Evolutionary conservation across 345 rosid genomes (phyloP).

Genomic region (Lepidium didymum): DNA sequence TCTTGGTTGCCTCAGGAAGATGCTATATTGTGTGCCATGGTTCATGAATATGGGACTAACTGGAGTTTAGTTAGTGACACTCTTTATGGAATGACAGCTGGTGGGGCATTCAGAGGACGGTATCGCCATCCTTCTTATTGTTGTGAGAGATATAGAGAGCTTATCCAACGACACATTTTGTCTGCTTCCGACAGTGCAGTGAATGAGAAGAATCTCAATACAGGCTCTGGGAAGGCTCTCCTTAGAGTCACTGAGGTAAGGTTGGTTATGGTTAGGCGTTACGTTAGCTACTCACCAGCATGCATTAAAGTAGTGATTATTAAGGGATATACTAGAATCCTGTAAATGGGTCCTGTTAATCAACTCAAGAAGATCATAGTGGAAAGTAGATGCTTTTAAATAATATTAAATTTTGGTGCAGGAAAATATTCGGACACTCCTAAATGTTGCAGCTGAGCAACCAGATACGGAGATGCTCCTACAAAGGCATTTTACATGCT

Average conservation of each 20-base stretch:
- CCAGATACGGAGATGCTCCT: slow-evolving; percentile 85
- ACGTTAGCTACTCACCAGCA: not conserved
- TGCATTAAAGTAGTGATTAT: not conserved
- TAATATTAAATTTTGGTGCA: slow-evolving; percentile 33
- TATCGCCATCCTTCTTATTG: slow-evolving; percentile 92
- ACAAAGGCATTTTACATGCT: slow-evolving; percentile 81
- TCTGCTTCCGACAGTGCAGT: slow-evolving; percentile 55
- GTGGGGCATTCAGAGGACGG: slow-evolving; percentile 90
- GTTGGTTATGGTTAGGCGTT: not conserved
- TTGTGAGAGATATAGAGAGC: slow-evolving; percentile 91
- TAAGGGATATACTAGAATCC: not conserved
- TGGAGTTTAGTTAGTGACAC: slow-evolving; percentile 85
- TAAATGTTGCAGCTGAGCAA: slow-evolving; percentile 66
- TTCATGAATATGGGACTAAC: slow-evolving; percentile 92
- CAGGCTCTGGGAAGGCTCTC: slow-evolving; percentile 84
- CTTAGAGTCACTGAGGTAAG: slow-evolving; percentile 96
- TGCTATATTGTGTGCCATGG: slow-evolving; percentile 94
- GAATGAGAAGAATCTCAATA: slow-evolving; percentile 54
- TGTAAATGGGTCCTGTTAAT: not conserved
- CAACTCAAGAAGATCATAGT: not conserved
- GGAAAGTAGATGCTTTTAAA: slow-evolving; percentile 15
- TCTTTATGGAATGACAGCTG: slow-evolving; percentile 87
- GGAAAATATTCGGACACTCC: slow-evolving; percentile 72
- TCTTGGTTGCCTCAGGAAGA: slow-evolving; percentile 96
- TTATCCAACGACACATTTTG: slow-evolving; percentile 65